Evolutionary conservation across 305 asterid species (phyloP).

Genomic region (Coffea humblotiana): DNA sequence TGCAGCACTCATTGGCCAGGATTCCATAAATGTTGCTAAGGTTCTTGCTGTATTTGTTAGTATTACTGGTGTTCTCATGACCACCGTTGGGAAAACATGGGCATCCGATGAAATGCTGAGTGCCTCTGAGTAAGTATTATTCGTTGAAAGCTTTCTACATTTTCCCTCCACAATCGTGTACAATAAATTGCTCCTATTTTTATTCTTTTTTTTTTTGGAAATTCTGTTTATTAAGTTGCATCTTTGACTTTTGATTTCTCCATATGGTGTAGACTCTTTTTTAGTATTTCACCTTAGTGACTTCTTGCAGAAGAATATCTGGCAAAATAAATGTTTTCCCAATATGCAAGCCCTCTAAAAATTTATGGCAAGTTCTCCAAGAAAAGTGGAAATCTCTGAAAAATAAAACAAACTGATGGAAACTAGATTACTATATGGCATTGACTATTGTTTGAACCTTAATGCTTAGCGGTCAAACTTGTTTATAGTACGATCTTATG

Average conservation of each 20-base stretch:
- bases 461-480: not conserved
- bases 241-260: not conserved
- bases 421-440: not conserved
- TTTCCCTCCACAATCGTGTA: not conserved
- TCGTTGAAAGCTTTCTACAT: not conserved
- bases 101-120: constrained; percentile 64
- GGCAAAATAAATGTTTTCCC: not conserved
- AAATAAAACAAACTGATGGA: not conserved
- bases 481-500: not conserved
- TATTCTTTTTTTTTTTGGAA: not conserved
- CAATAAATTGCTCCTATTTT: not conserved
- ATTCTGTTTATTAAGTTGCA: not conserved
- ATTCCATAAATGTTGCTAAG: constrained; percentile 50
- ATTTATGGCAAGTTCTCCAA: not conserved
- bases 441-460: not conserved
- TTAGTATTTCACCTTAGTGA: not conserved
- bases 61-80: constrained; percentile 76
- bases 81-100: constrained; percentile 76
- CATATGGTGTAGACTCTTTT: not conserved
- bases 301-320: not conserved
- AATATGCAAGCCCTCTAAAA: not conserved
- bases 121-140: constrained; percentile 49
- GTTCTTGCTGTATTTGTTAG: constrained; percentile 57
- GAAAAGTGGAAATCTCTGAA: not conserved
- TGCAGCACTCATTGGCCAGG: constrained; percentile 60